Evolutionary conservation across 2,329 filamentous ascomycete species (phyloP).

Genomic region (Microsporum ferrugineum): DNA sequence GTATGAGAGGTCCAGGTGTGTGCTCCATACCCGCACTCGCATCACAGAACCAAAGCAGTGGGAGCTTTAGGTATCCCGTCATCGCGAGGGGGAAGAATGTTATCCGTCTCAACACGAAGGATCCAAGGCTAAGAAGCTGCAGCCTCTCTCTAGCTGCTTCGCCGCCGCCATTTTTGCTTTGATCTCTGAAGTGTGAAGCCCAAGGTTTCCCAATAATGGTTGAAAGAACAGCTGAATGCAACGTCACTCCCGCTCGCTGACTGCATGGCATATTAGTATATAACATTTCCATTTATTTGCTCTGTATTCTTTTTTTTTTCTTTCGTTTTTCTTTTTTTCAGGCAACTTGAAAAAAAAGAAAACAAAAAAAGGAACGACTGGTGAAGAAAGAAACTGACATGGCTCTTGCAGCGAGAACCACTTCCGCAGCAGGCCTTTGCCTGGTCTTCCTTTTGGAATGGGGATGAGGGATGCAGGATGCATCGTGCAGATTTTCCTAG

Average conservation of each 20-base stretch:
- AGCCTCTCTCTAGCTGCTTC: not conserved
- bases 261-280: not conserved
- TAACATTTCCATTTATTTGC: too few species aligned
- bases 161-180: not conserved
- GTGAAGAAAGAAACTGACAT: not conserved
- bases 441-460: not conserved
- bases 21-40: not conserved
- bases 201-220: not conserved
- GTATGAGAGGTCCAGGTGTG: not conserved
- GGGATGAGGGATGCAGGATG: not conserved
- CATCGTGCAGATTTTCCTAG: not conserved
- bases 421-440: not conserved
- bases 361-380: not conserved
- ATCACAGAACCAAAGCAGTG: not conserved
- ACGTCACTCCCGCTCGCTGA: not conserved
- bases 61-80: not conserved
- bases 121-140: not conserved
- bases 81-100: not conserved
- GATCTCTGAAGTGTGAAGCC: not conserved
- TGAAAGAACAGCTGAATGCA: constrained; percentile 3
- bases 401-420: not conserved
- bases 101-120: not conserved
- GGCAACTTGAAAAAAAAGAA: not conserved
- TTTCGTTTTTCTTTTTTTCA: not conserved
- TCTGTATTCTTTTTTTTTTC: not conserved